A percentile compares a stretch with the other conserved stretches of the same genome.
Conservation (phyloP, 768 basidiomycete genomes). For the Gloeophyllum trabeum region DNA sequence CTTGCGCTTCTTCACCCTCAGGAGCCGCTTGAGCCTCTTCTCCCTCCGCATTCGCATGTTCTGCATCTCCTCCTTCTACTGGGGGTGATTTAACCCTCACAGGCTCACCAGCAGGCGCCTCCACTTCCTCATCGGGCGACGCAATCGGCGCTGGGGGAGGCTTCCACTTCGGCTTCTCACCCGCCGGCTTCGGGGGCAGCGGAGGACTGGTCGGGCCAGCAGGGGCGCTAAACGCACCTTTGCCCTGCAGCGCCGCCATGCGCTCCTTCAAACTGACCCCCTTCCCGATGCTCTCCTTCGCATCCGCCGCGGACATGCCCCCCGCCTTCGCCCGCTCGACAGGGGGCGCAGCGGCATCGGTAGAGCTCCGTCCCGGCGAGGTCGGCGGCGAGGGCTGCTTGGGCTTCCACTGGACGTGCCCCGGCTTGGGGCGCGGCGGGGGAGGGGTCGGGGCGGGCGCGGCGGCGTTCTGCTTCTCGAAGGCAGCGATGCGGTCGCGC, state of each 20-base stretch:
- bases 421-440: constrained; percentile 55
- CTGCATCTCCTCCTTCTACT: constrained; percentile 4
- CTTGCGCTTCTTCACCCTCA: constrained; percentile 9
- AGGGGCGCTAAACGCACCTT: constrained; percentile 60
- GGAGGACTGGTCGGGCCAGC: constrained; percentile 36
- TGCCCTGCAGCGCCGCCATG: constrained; percentile 89
- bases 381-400: constrained; percentile 34
- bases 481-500: constrained; percentile 82
- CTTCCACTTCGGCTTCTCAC: constrained; percentile 81
- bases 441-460: constrained; percentile 26
- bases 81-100: constrained; percentile 5
- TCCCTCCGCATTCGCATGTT: constrained; percentile 14
- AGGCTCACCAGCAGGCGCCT: constrained; percentile 7
- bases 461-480: constrained; percentile 51
- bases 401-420: constrained; percentile 64
- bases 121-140: constrained; percentile 33
- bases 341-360: constrained; percentile 10
- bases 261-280: constrained; percentile 82
- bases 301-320: constrained; percentile 78
- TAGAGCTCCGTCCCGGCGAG: constrained; percentile 25
- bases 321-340: constrained; percentile 19
- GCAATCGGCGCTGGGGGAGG: constrained; percentile 46
- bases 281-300: constrained; percentile 74
- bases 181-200: constrained; percentile 43
- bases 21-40: constrained; percentile 17